A percentile compares a stretch with the other conserved stretches of the same genome.
Evolutionary conservation across 202 grass and related monocot genomes (phyloP).

Genomic region (Brachypodium distachyon): DNA sequence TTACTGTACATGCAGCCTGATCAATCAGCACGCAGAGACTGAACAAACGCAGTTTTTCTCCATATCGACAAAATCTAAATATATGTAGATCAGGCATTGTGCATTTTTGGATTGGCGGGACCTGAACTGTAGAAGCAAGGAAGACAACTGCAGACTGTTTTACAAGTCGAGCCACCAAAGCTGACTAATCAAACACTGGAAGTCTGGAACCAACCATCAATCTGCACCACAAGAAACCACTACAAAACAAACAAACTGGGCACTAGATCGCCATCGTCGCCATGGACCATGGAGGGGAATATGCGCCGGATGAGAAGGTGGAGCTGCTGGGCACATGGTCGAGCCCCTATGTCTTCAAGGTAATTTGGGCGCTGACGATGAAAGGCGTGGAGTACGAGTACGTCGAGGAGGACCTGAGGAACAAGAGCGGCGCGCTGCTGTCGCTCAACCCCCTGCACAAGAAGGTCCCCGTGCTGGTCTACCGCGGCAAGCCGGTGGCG

Average conservation of each 20-base stretch:
- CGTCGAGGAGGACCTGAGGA: conserved; percentile 32
- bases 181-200: background rate
- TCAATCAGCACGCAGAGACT: too few species aligned
- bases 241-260: background rate
- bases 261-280: background rate
- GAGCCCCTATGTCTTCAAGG: conserved; percentile 14
- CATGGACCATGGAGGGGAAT: background rate
- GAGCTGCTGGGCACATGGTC: conserved; percentile 25
- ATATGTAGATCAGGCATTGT: too few species aligned
- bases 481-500: conserved; percentile 27
- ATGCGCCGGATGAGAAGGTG: background rate
- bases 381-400: conserved; percentile 42
- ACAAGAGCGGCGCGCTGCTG: conserved; percentile 26
- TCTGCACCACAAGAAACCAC: background rate
- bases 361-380: conserved; percentile 33
- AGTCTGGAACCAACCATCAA: too few species aligned
- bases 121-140: too few species aligned
- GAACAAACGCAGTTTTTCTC: too few species aligned
- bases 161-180: background rate
- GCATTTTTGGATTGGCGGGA: background rate
- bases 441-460: conserved; percentile 43
- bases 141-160: background rate
- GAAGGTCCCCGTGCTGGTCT: conserved; percentile 51
- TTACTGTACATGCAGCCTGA: too few species aligned
- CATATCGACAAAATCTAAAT: too few species aligned